Evolutionary conservation across 1,139 yeast genomes (phyloP).

Genomic region (Saccharomyces hybrid): DNA sequence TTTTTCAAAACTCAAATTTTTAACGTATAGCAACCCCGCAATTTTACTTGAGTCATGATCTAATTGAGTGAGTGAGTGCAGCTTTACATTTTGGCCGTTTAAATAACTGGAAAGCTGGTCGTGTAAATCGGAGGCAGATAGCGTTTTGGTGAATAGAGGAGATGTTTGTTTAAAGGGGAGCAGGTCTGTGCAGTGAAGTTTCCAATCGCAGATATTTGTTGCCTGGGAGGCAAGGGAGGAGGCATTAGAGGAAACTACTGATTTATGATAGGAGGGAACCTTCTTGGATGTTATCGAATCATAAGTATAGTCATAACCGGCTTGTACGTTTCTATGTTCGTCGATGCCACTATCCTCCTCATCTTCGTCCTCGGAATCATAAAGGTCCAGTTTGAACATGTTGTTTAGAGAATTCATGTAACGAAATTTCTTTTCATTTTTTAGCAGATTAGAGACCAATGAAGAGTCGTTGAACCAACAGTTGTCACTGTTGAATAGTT

Average conservation of each 20-base stretch:
- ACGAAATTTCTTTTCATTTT: conserved; percentile 8
- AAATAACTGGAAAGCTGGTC: conserved; percentile 15
- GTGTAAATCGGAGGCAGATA: conserved; percentile 3
- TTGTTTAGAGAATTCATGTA: not conserved
- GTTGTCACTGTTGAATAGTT: conserved; percentile 1
- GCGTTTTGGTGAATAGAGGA: not conserved
- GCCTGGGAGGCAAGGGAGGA: not conserved
- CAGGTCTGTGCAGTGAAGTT: conserved; percentile 8
- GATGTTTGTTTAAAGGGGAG: not conserved
- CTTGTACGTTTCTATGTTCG: conserved; percentile 5
- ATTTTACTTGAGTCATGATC: conserved; percentile 15
- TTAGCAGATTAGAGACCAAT: conserved; percentile 7
- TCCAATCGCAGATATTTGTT: conserved; percentile 7
- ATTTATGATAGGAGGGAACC: too few species aligned
- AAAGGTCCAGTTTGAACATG: not conserved
- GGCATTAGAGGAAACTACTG: not conserved
- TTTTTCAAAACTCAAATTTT: conserved; percentile 29
- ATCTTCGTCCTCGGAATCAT: not conserved
- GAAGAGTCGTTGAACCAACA: conserved; percentile 12
- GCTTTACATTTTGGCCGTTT: conserved; percentile 23
- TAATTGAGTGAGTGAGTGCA: conserved; percentile 20
- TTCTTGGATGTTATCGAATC: not conserved
- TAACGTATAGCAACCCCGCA: conserved; percentile 22
- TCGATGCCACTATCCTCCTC: conserved; percentile 1
- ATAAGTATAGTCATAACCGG: not conserved